Evolutionary conservation across 208 protist species (phyloP).

Genomic region (Trypanosoma rangeli): DNA sequence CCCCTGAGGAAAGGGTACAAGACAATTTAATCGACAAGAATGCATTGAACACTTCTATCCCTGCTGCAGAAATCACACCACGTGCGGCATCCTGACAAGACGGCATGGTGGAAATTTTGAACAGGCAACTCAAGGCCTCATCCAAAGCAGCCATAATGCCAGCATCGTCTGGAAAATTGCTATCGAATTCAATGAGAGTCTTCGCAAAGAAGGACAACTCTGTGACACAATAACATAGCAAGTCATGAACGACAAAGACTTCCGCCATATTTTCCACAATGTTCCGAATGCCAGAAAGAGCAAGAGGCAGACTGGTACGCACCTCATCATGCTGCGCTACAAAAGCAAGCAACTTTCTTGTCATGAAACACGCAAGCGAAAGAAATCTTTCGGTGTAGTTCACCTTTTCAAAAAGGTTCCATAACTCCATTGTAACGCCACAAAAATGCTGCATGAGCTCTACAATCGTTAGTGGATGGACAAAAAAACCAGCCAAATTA

Average conservation of each 20-base stretch:
- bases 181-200: slow-evolving; percentile 36
- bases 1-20: slow-evolving; percentile 28
- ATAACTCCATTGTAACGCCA: slow-evolving; percentile 19
- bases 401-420: slow-evolving; percentile 9
- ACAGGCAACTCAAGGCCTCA: slow-evolving; percentile 45
- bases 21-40: slow-evolving; percentile 24
- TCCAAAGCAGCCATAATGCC: slow-evolving; percentile 71
- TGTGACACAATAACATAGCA: slow-evolving; percentile 8
- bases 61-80: background rate
- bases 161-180: slow-evolving; percentile 42
- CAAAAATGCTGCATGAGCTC: slow-evolving; percentile 27
- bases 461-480: slow-evolving; percentile 17
- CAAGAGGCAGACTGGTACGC: slow-evolving; percentile 15
- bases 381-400: slow-evolving; percentile 28
- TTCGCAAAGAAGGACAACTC: slow-evolving; percentile 20
- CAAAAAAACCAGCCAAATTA: slow-evolving; percentile 14
- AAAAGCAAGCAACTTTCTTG: slow-evolving; percentile 5
- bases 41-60: slow-evolving; percentile 19
- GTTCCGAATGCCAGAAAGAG: slow-evolving; percentile 20
- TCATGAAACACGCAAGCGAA: slow-evolving; percentile 12
- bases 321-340: slow-evolving; percentile 8
- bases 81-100: background rate
- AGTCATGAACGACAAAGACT: slow-evolving; percentile 13
- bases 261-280: slow-evolving; percentile 29
- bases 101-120: slow-evolving; percentile 14